Evolutionary conservation across 495 filamentous ascomycete genomes (phyloP), one percentile per base, ranked within the genome.

Genomic region (Darksidea phi): DNA sequence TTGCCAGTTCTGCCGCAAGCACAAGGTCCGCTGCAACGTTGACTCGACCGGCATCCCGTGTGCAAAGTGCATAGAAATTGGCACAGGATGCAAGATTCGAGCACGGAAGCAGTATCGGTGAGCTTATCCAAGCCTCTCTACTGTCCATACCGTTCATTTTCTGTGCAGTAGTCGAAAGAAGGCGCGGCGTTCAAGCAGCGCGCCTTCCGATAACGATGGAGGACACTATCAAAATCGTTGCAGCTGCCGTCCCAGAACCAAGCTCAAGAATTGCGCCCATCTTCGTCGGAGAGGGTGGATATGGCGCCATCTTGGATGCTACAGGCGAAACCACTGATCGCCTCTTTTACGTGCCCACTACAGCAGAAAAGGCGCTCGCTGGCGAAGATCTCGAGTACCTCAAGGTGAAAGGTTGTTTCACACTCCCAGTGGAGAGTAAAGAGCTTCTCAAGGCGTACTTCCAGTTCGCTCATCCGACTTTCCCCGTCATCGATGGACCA

Each of bases 401-500:
- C 2, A 48, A 63, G 42, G 36, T 63, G 11, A 63, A 61, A 17
- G 67, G 68, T 26, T 68, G 60, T 26, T 78, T 47, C 56, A 43
- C 48, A 1, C 49, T 61, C 15, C 58, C 58, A 20, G 7, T 23
- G 7, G 48, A 54, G 21, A 54, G 48, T 23, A 34, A 37, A 6
- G 49, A 54, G 17, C 58, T 61, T 18, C 7, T 54, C 20, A 25
- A 47, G 5, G 69, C 70, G 24, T 76, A 77, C 43, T 72, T 78
- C 38, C 57, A 69, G 28, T 68, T 77, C 58, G 74, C 78, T 11
- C 74, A 78, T 59, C 71, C 75, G 6, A 66, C 76, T 13, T 48
- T 76, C 25, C 77, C 76, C 1, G 64, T 78, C 17, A 61, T 79
- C 18, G 75, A 79, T 34, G 71, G 54, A 1, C 61, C 69, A 7